A percentile compares a stretch with the other conserved stretches of the same genome.
These are phyloP conservation scores for Candida glaebosa DNA, from an alignment of 805 yeast genomes.

Conservation along the genomic window DNA sequence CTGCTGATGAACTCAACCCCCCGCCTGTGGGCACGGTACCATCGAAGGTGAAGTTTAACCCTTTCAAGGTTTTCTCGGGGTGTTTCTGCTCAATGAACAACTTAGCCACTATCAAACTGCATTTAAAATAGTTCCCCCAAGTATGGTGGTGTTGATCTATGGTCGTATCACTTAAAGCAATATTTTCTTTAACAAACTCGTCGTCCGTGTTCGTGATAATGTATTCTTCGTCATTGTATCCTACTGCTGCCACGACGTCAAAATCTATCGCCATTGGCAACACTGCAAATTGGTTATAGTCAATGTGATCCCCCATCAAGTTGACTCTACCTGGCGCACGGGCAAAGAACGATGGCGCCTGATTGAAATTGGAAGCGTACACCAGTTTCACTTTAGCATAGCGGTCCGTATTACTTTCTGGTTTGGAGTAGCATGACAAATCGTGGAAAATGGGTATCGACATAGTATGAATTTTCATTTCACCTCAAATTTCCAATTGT, in stretches of 20 bases:
- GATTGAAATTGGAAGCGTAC: slow-evolving; percentile 22
- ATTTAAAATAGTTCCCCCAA: slow-evolving; percentile 70
- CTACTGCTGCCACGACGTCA: slow-evolving; percentile 57
- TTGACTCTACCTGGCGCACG: slow-evolving; percentile 78
- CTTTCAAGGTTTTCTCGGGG: slow-evolving; percentile 32
- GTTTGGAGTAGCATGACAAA: slow-evolving; percentile 33
- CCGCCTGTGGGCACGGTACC: slow-evolving; percentile 74
- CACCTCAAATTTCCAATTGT: too few relatives aligned
- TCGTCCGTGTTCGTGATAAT: slow-evolving; percentile 32
- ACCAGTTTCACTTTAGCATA: slow-evolving; percentile 19
- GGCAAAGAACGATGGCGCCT: slow-evolving; percentile 44
- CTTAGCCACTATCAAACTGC: slow-evolving; percentile 61
- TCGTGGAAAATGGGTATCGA: slow-evolving; percentile 36
- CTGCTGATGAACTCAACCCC: slow-evolving; percentile 70
- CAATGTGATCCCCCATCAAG: slow-evolving; percentile 73
- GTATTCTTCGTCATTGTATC: slow-evolving; percentile 21
- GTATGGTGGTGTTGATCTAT: slow-evolving; percentile 47
- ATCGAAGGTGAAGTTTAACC: slow-evolving; percentile 51
- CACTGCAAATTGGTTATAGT: slow-evolving; percentile 63
- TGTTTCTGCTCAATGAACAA: slow-evolving; percentile 38
- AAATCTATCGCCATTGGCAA: slow-evolving; percentile 71
- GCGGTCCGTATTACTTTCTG: slow-evolving; percentile 21
- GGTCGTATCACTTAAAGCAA: too few relatives aligned
- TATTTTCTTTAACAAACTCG: slow-evolving; percentile 31
- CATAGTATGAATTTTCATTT: too few relatives aligned